Base-by-base conservation (phyloP, 1,284 basidiomycete species). In the Microbotryomycetes sp. region DNA sequence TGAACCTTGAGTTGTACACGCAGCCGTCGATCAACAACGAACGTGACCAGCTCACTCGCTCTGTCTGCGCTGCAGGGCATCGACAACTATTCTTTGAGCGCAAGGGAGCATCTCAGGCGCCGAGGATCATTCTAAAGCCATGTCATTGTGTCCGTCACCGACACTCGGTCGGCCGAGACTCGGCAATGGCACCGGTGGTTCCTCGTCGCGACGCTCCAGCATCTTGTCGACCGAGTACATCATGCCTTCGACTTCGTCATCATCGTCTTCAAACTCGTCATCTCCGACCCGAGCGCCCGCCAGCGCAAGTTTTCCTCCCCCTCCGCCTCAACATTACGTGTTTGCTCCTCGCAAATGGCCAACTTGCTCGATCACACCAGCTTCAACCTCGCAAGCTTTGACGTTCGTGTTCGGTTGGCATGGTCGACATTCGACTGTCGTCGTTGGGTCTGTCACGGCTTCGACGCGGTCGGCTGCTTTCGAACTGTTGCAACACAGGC, bases 111-210 rank as follows among this genome's bases (percentile, higher is more conserved):
- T 42, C 54, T 68, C 3, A 19, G 56, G n/a, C 54, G 67, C 2
- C 28, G 67, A n/a, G 67, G 67, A 1, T 59, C 56, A 57, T 68
- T 68, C 42, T 67, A 36, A 30, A 2, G 30, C 26, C 4, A 36
- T 30, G 23, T n/a, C 12, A 1, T 30, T 23, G 19, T 30, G 32
- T 25, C 22, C 31, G 12, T 36, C 30, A 6, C 47, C 52, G 6
- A 14, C 52, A 4, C n/a, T 51, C 6, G 22, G 49, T 28, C 49
- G 22, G 31, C 52, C 30, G 12, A 42, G 19, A 9, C 36, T 19
- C 36, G 36, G 12, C 36, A 9, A 42, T 42, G 36, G 36, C 36
- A n/a, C n/a, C n/a, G n/a, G n/a, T n/a, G n/a, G n/a, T 54, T 54
- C 52, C 23, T 54, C 36, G 36, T 9, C 36, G 9, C 36, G 19